Evolutionary conservation across 2,329 filamentous ascomycete species (phyloP), one percentile per base, ranked within the genome.

Genomic region (Teratosphaeria zuluensis): DNA sequence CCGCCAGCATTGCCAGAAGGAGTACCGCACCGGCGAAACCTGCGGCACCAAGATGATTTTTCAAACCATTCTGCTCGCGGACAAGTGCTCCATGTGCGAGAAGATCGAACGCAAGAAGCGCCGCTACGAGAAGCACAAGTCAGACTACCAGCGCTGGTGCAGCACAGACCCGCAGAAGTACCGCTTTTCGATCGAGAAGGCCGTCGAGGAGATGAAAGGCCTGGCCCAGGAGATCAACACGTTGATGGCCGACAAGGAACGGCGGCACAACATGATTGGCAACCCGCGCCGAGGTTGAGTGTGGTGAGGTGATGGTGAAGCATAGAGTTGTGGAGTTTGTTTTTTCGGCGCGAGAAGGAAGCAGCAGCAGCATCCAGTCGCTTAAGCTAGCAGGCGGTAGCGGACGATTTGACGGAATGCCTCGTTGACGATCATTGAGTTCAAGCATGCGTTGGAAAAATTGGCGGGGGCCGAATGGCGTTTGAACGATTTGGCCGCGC

Each of bases 21-120:
- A 96, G 74, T 95, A 95, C 78, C 89, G 92, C 65, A 96, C 89
- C 65, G 92, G 92, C 69, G 92, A 97, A 80, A 96, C 92, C 42
- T 97, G 92, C 76, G 92, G 92, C 62, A 88, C 95, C 78, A 95
- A 90, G 77, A 87, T 96, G 77, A 86, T 96, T 70, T 91, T 88
- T 78, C 78, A 84, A 66, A 92, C 89, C 30, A 80, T 84, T 63
- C 78, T 79, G 60, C 80, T 87, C 57, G 67, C 73, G 51, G 82
- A 83, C 58, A 83, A 84, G 68, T 97, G 92, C 80, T 89, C 88
- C 72, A 80, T 91, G 63, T 97, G 92, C 77, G 86, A 90, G 69
- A 91, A 94, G 76, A 90, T 92, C 66, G 87, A 91, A 70, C 92
- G 88, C 75, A 96, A 96, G 77, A 77, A 82, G 70, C 84, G 90